A percentile compares a stretch with the other conserved stretches of the same genome.
phyloP scores from a whole-genome alignment of 768 basidiomycete species.

The Agaricus blazei region DNA sequence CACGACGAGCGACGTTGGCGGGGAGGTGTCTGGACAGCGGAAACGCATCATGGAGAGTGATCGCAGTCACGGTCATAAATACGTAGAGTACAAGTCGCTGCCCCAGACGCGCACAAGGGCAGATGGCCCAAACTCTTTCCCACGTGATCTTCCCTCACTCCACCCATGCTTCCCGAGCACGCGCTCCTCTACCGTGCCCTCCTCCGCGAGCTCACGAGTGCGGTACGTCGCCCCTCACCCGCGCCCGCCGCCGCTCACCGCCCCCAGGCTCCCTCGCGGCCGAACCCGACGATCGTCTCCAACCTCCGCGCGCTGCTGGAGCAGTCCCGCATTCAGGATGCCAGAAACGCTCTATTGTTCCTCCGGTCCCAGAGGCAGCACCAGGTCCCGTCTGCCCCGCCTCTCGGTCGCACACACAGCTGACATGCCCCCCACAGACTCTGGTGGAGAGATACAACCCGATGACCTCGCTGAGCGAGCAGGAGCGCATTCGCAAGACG shows the following conservation, averaged over 20 bases:
- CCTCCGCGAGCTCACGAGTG: constrained; percentile 49
- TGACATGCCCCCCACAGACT: constrained; percentile 36
- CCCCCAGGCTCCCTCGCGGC: constrained; percentile 25
- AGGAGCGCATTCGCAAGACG: constrained; percentile 80
- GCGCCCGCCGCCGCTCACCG: not conserved
- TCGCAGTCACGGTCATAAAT: constrained; percentile 4
- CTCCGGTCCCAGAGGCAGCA: constrained; percentile 69
- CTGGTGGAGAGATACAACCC: constrained; percentile 89
- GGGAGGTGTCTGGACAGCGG: constrained; percentile 6
- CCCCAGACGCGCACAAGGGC: not conserved
- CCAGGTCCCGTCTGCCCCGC: constrained; percentile 48
- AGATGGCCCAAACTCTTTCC: not conserved
- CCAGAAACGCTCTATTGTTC: constrained; percentile 62
- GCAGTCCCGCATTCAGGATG: constrained; percentile 35
- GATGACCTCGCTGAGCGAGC: constrained; percentile 66
- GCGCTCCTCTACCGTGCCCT: constrained; percentile 43
- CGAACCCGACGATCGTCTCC: constrained; percentile 37
- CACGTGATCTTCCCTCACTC: not conserved
- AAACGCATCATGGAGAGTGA: not conserved
- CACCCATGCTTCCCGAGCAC: constrained; percentile 26
- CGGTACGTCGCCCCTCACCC: constrained; percentile 30
- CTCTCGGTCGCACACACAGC: not conserved
- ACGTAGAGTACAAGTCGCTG: not conserved
- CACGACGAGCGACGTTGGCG: not conserved
- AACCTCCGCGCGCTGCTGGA: constrained; percentile 55